Percentiles rank a stretch among this genome's conserved stretches.
Conservation (phyloP, 1,139 yeast species). For the Kodamaea arcana region DNA sequence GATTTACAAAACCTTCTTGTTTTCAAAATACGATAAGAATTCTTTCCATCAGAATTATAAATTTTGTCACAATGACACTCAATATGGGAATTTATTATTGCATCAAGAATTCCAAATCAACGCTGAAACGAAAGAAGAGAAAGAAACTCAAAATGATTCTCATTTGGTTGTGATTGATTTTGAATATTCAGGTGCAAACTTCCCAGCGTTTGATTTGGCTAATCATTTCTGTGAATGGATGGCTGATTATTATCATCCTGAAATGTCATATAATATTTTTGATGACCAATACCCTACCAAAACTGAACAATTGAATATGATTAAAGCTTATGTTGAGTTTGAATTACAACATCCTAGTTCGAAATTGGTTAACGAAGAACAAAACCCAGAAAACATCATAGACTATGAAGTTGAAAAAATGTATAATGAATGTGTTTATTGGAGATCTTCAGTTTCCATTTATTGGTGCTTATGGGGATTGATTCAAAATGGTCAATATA, state of each 20-base stretch:
- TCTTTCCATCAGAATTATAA: slow-evolving; percentile 49
- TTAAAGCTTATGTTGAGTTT: slow-evolving; percentile 68
- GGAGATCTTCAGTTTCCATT: slow-evolving; percentile 80
- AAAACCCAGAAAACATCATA: slow-evolving; percentile 20
- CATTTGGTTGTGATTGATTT: slow-evolving; percentile 91
- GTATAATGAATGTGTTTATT: slow-evolving; percentile 61
- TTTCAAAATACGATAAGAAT: slow-evolving; percentile 44
- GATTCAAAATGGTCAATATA: slow-evolving; percentile 59
- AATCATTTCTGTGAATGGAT: slow-evolving; percentile 95
- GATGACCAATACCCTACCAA: slow-evolving; percentile 58
- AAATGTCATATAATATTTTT: slow-evolving; percentile 54
- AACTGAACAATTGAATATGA: slow-evolving; percentile 64
- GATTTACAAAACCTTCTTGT: slow-evolving; percentile 62
- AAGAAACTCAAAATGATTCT: slow-evolving; percentile 47
- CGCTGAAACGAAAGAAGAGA: slow-evolving; percentile 28
- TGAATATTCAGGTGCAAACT: slow-evolving; percentile 92
- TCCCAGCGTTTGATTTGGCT: slow-evolving; percentile 85
- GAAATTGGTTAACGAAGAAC: slow-evolving; percentile 4
- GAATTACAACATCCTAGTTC: slow-evolving; percentile 41
- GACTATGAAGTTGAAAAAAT: slow-evolving; percentile 56
- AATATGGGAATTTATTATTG: slow-evolving; percentile 82
- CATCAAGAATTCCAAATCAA: slow-evolving; percentile 32
- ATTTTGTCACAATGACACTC: slow-evolving; percentile 94
- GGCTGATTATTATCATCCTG: slow-evolving; percentile 80
- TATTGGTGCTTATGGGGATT: slow-evolving; percentile 94